Base-by-base conservation (phyloP, 371 early-diverging fungal genomes). In the Saksenaea oblongispora region DNA sequence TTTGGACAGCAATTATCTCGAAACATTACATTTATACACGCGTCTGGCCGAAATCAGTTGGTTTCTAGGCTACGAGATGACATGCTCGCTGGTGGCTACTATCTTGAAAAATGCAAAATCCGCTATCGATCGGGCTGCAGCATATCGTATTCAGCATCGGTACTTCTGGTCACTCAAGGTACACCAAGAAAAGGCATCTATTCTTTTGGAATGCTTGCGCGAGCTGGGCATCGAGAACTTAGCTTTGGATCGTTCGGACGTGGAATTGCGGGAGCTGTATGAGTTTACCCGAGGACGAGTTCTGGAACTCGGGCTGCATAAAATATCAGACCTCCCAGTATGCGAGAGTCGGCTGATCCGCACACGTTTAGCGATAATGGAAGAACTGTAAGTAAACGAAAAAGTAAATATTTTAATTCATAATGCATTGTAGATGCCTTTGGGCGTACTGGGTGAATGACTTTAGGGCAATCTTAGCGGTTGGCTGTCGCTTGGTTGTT, bases 361-460 rank as follows among this genome's bases (percentile, higher is more conserved):
- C 17, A 79, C 77, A 5, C 65, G 75, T 3, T 64, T 78, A 13
- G 61, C 74, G 1, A 75, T 79, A 18, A 59, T 82, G 63, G 79
- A 82, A 65, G 79, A 82, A 26, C 17, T 79, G 36, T 69, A 69
- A 64, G 69, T 53, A n/a, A 4, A 26, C 2, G 8, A 37, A 22
- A 26, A 3, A 51, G 36, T 4, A 39, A 28, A 8, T 14, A n/a
- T n/a, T n/a, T n/a, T n/a, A 11, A 36, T 18, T 36, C 5, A 41
- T n/a, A 17, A 10, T 13, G 22, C 27, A 28, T 61, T 42, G 9
- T 54, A 64, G 65, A 13, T 78, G 78, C 37, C 55, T 80, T 11
- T 80, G 78, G 78, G 78, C 74, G 1, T 78, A 70, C 15, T 75
- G 72, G 74, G 72, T 66, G 53, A 72, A 74, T 51, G 74, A 76